Evolutionary conservation across 129 eudicot species (phyloP).

Genomic region (Centaurea solstitialis): DNA sequence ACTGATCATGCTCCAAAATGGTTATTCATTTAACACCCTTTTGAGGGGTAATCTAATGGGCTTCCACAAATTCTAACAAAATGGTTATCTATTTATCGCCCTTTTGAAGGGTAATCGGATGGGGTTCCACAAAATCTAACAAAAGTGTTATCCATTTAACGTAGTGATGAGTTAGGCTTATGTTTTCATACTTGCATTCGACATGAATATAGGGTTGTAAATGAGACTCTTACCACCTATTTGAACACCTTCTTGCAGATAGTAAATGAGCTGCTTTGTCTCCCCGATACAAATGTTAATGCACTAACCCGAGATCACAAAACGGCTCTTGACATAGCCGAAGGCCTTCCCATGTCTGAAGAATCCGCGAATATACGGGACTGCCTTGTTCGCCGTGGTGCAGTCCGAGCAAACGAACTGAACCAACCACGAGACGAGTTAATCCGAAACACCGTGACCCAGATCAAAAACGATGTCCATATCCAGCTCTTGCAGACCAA

Average conservation of each 20-base stretch:
- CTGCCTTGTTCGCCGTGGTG: constrained; percentile 57
- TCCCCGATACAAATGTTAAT: constrained; percentile 80
- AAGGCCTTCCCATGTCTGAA: constrained; percentile 71
- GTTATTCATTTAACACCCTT: too few relatives aligned
- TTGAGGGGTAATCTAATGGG: too few relatives aligned
- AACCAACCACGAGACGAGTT: constrained; percentile 86
- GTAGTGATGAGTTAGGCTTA: too few relatives aligned
- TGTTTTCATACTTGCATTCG: not conserved
- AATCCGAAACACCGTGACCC: constrained; percentile 62
- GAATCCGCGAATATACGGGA: constrained; percentile 54
- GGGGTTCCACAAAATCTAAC: too few relatives aligned
- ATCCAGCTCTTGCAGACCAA: constrained; percentile 80
- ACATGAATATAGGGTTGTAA: not conserved
- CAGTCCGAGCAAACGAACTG: constrained; percentile 75
- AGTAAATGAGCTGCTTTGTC: constrained; percentile 63
- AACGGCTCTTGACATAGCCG: constrained; percentile 95
- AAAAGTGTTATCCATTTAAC: too few relatives aligned
- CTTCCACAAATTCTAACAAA: too few relatives aligned
- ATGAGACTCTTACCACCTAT: not conserved
- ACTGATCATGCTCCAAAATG: not conserved
- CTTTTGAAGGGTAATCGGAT: too few relatives aligned
- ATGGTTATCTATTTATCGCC: too few relatives aligned
- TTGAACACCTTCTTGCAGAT: constrained; percentile 49
- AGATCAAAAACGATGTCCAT: constrained; percentile 80
- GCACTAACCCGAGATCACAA: constrained; percentile 72